Evolutionary conservation across 2,329 filamentous ascomycete species (phyloP).

Genomic region (Pseudogymnoascus sp.): DNA sequence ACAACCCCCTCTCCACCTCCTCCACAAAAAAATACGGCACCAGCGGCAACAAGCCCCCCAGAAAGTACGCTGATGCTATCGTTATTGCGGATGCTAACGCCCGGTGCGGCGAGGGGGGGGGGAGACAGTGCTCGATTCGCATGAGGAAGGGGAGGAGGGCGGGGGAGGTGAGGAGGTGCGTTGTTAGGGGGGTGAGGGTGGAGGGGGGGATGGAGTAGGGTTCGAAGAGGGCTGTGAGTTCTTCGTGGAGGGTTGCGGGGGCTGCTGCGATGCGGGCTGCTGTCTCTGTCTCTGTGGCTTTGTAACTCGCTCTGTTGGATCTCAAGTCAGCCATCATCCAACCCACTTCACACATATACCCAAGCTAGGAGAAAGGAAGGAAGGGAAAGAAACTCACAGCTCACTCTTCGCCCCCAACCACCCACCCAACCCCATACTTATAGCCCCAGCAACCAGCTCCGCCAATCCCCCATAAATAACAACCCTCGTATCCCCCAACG

Average conservation of each 20-base stretch:
- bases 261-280: slow-evolving; percentile 20
- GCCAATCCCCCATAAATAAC: slow-evolving; percentile 51
- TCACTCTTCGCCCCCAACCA: slow-evolving; percentile 46
- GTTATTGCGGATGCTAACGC: slow-evolving; percentile 39
- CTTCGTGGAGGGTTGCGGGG: slow-evolving; percentile 20
- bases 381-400: slow-evolving; percentile 18
- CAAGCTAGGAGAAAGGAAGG: too few relatives aligned
- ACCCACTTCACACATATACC: too few relatives aligned
- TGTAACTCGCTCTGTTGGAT: slow-evolving; percentile 24
- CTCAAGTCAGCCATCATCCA: background rate
- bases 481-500: slow-evolving; percentile 40
- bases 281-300: slow-evolving; percentile 22
- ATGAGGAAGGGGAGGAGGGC: slow-evolving; percentile 32
- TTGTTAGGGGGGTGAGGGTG: slow-evolving; percentile 27
- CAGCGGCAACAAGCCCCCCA: slow-evolving; percentile 47
- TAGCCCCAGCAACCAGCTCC: slow-evolving; percentile 51
- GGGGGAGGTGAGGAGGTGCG: slow-evolving; percentile 25
- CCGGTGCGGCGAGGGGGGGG: slow-evolving; percentile 23
- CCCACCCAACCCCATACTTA: slow-evolving; percentile 54
- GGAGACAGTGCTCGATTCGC: slow-evolving; percentile 28
- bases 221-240: slow-evolving; percentile 29
- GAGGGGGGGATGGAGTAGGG: slow-evolving; percentile 26
- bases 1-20: slow-evolving; percentile 39
- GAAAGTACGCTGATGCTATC: slow-evolving; percentile 46
- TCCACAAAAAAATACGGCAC: slow-evolving; percentile 45